phyloP scores from a whole-genome alignment of 108 stramenopile genomes.

The Thalassiosira profunda region DNA sequence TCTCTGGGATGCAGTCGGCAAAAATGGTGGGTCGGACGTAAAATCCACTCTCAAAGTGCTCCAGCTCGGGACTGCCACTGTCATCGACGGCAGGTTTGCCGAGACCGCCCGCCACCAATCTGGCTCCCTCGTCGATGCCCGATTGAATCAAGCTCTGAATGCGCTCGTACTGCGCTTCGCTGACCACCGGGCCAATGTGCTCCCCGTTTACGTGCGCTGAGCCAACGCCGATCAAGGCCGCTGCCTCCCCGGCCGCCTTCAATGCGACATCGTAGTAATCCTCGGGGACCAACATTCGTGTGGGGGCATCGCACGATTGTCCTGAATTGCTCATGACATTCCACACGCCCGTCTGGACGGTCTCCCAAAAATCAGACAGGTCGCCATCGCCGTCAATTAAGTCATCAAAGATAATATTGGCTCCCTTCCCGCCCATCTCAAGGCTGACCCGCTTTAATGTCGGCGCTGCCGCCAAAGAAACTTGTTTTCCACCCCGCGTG shows the following conservation, averaged over 20 bases:
- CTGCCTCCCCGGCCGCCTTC: constrained; percentile 5
- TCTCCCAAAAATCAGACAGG: constrained; percentile 29
- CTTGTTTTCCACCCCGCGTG: constrained; percentile 53
- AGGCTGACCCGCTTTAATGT: constrained; percentile 48
- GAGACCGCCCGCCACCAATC: constrained; percentile 17
- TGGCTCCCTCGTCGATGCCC: constrained; percentile 42
- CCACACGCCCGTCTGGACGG: constrained; percentile 34
- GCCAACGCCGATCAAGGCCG: constrained; percentile 18
- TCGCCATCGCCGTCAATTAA: constrained; percentile 51
- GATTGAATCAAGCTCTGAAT: constrained; percentile 35
- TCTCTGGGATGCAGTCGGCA: constrained; percentile 25
- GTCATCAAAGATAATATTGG: constrained; percentile 66
- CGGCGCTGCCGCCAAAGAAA: constrained; percentile 10
- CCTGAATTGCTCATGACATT: constrained; percentile 69
- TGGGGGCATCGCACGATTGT: constrained; percentile 71
- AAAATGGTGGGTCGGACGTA: constrained; percentile 58
- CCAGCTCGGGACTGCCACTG: too few species aligned
- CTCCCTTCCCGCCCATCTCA: constrained; percentile 67
- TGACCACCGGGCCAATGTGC: constrained; percentile 46
- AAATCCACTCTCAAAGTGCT: constrained; percentile 1
- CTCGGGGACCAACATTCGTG: constrained; percentile 73
- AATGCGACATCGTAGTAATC: constrained; percentile 53
- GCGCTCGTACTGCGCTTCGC: constrained; percentile 26
- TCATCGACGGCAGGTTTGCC: too few species aligned
- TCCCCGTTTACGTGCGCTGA: background rate